phyloP scores from a whole-genome alignment of 352 stramenopile genomes.

The Thraustochytrium sp. region DNA sequence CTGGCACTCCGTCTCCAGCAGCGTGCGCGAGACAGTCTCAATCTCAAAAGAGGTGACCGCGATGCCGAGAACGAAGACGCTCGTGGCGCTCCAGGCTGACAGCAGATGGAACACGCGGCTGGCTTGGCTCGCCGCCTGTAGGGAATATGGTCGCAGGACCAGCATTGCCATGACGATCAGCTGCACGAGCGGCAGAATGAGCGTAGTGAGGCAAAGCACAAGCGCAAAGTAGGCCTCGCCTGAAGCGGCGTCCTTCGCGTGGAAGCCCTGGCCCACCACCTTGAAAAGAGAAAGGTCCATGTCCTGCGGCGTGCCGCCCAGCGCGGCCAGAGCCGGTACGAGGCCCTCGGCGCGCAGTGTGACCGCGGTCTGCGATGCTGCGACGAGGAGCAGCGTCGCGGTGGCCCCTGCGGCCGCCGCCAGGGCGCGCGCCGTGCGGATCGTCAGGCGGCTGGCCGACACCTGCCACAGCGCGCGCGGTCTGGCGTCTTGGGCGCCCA shows the following conservation, averaged over 20 bases:
- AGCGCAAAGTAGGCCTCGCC: conserved; percentile 16
- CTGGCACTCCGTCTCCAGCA: conserved; percentile 26
- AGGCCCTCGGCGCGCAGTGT: not conserved
- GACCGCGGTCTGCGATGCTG: not conserved
- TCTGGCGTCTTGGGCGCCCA: no score
- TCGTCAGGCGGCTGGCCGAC: not conserved
- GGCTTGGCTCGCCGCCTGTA: conserved; percentile 23
- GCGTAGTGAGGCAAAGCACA: conserved; percentile 36
- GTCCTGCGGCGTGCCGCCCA: not conserved
- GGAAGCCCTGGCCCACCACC: conserved; percentile 30
- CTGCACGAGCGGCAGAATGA: conserved; percentile 40
- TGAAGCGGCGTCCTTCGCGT: not conserved
- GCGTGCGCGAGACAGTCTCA: not conserved
- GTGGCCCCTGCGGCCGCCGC: not conserved
- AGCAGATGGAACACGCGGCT: conserved; percentile 28
- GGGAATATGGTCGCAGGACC: not conserved
- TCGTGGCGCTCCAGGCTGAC: conserved; percentile 21
- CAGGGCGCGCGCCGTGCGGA: not conserved
- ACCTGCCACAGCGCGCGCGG: no score
- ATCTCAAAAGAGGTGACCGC: conserved; percentile 37
- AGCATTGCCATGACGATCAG: conserved; percentile 19
- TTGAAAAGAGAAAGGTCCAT: conserved; percentile 35
- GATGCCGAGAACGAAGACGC: conserved; percentile 44
- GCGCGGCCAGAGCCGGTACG: conserved; percentile 5
- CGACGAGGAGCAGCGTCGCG: not conserved